Evolutionary conservation across 2,329 filamentous ascomycete species (phyloP).

Genomic region (Neofusicoccum ribis): DNA sequence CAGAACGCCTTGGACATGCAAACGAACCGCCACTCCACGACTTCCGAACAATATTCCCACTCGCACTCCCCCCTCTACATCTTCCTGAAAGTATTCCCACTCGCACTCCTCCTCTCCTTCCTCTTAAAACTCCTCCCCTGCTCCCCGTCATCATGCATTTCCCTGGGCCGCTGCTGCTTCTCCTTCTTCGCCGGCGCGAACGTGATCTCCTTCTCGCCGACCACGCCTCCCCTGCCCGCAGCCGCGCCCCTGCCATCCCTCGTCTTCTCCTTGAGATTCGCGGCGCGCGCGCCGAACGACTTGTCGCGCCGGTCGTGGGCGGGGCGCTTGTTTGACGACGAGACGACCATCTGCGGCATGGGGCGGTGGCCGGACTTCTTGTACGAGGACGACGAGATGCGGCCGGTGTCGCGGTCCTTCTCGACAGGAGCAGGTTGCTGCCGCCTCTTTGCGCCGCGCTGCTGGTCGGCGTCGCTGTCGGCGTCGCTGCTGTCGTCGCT

Average conservation of each 20-base stretch:
- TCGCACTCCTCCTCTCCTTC: constrained; percentile 68
- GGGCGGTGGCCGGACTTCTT: constrained; percentile 55
- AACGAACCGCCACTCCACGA: not conserved
- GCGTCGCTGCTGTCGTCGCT: constrained; percentile 37
- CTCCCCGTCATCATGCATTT: constrained; percentile 32
- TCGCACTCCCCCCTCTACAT: constrained; percentile 46
- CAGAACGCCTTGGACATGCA: not conserved
- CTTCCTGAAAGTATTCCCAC: constrained; percentile 71
- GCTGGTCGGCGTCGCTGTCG: constrained; percentile 36
- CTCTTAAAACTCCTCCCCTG: constrained; percentile 27
- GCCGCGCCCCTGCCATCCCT: constrained; percentile 27
- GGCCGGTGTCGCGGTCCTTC: constrained; percentile 41
- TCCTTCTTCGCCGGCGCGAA: constrained; percentile 64
- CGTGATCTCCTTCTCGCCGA: constrained; percentile 65
- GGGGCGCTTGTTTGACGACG: constrained; percentile 48
- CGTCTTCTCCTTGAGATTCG: constrained; percentile 35
- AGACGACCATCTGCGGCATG: constrained; percentile 57
- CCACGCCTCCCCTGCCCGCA: constrained; percentile 30
- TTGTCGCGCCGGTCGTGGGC: constrained; percentile 48
- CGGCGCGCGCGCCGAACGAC: constrained; percentile 59
- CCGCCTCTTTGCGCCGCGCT: constrained; percentile 21
- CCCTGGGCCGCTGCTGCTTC: constrained; percentile 31
- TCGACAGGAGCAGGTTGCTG: constrained; percentile 27
- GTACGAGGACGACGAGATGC: constrained; percentile 68
- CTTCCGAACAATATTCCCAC: too few species aligned